Percentiles rank a stretch among this genome's conserved stretches.
Evolutionary conservation across 495 filamentous ascomycete genomes (phyloP).

Genomic region (Parachaetomium inaequale): DNA sequence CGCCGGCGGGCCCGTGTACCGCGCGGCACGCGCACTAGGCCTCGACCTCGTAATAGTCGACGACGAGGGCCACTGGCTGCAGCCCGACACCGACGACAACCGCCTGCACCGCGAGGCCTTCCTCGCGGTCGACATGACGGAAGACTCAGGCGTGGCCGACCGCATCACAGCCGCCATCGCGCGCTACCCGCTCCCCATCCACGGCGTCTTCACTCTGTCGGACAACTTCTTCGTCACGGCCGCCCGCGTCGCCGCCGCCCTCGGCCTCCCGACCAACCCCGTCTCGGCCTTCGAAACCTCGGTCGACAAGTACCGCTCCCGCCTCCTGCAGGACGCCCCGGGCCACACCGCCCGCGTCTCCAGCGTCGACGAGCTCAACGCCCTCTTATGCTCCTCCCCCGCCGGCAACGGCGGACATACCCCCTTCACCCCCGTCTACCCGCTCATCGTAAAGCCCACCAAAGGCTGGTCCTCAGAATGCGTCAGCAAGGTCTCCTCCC

Average conservation of each 20-base stretch:
- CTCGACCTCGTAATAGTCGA: conserved; percentile 48
- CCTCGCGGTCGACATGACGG: conserved; percentile 33
- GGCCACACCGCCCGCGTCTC: conserved; percentile 25
- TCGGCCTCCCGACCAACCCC: conserved; percentile 34
- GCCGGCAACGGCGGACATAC: not conserved
- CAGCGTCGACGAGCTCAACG: conserved; percentile 23
- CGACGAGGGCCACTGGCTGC: conserved; percentile 47
- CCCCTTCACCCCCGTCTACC: conserved; percentile 21
- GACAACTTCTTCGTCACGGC: conserved; percentile 41
- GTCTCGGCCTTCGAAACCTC: conserved; percentile 39
- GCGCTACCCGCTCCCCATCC: conserved; percentile 34
- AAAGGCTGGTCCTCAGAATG: conserved; percentile 35
- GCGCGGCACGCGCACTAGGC: conserved; percentile 41
- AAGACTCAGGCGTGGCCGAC: conserved; percentile 30
- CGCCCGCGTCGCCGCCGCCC: conserved; percentile 31
- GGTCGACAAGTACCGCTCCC: conserved; percentile 44
- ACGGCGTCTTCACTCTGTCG: conserved; percentile 39
- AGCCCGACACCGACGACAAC: conserved; percentile 31
- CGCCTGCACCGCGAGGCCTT: conserved; percentile 38
- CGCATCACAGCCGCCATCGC: conserved; percentile 34
- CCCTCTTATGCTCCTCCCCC: conserved; percentile 3
- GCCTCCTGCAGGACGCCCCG: conserved; percentile 34
- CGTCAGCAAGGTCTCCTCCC: conserved; percentile 27
- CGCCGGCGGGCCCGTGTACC: conserved; percentile 35
- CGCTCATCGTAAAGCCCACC: conserved; percentile 34